Evolutionary conservation across 305 asterid genomes (phyloP).

Genomic region (Fraxinus baroniana): DNA sequence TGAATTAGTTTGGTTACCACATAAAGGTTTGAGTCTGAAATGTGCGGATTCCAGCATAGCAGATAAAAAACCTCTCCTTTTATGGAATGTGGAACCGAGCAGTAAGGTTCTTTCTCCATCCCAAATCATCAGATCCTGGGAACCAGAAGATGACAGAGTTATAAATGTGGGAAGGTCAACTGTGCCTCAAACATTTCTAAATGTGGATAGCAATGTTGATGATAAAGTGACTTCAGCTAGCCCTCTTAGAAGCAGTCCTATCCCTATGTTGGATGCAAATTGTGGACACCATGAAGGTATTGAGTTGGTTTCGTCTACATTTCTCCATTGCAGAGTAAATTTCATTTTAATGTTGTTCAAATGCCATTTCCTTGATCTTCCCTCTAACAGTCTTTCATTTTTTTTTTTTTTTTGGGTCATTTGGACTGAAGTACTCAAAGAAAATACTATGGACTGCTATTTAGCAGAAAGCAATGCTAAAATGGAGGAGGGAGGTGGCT

Average conservation of each 20-base stretch:
- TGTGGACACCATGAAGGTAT: conserved; percentile 25
- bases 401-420: not conserved
- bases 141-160: conserved; percentile 26
- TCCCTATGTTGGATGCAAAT: conserved; percentile 13
- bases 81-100: conserved; percentile 46
- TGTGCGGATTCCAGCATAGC: conserved; percentile 42
- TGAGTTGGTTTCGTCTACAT: not conserved
- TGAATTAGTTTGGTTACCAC: conserved; percentile 85
- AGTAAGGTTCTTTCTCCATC: conserved; percentile 32
- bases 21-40: conserved; percentile 62
- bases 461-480: conserved; percentile 31
- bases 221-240: conserved; percentile 12
- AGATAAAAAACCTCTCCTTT: conserved; percentile 37
- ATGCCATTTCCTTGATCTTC: not conserved
- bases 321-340: not conserved
- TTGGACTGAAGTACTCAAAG: not conserved
- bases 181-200: conserved; percentile 14
- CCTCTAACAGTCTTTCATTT: not conserved
- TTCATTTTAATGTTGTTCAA: not conserved
- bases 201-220: conserved; percentile 14
- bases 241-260: conserved; percentile 19
- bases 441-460: conserved; percentile 22
- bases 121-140: conserved; percentile 30
- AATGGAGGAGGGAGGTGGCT: conserved; percentile 26
- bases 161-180: conserved; percentile 30